Percentiles rank a stretch among this genome's conserved stretches.
Evolutionary conservation across 2,329 filamentous ascomycete species (phyloP).

Genomic region (Ophiostoma ips): DNA sequence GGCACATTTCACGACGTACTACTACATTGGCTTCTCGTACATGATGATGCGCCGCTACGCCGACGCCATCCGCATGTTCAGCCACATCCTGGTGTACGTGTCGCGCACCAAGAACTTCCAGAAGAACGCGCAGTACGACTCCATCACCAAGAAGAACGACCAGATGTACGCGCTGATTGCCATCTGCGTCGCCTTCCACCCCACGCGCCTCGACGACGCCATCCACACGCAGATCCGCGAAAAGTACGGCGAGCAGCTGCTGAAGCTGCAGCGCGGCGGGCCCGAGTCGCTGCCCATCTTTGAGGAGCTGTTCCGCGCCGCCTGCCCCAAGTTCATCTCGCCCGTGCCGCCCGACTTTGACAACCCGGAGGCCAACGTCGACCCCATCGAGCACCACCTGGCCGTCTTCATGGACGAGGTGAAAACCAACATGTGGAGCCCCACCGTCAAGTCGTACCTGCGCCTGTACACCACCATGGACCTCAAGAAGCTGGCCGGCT

Average conservation of each 20-base stretch:
- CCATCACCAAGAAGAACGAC: constrained; percentile 99
- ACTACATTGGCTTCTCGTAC: constrained; percentile 99
- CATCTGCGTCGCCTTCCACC: constrained; percentile 97
- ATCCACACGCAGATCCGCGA: constrained; percentile 96
- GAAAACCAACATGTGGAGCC: constrained; percentile 97
- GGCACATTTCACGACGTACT: constrained; percentile 98
- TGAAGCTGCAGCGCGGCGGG: constrained; percentile 89
- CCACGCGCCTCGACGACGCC: constrained; percentile 92
- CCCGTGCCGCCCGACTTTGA: constrained; percentile 96
- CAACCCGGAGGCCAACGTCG: constrained; percentile 87
- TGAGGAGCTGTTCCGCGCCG: constrained; percentile 91
- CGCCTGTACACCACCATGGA: constrained; percentile 99
- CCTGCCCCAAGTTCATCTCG: constrained; percentile 99
- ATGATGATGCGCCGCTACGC: constrained; percentile 99
- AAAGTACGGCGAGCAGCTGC: constrained; percentile 98
- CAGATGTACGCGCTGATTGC: constrained; percentile 99
- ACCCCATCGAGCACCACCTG: constrained; percentile 94
- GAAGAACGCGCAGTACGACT: constrained; percentile 96
- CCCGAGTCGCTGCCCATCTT: constrained; percentile 92
- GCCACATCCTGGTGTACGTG: constrained; percentile 98
- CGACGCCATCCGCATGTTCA: constrained; percentile 99
- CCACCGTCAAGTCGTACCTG: constrained; percentile 95
- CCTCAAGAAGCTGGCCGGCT: constrained; percentile 91
- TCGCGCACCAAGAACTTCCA: constrained; percentile 99
- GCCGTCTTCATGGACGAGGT: constrained; percentile 99